Base-by-base conservation (phyloP, 768 basidiomycete species). In the Boletus rubroflammeus region DNA sequence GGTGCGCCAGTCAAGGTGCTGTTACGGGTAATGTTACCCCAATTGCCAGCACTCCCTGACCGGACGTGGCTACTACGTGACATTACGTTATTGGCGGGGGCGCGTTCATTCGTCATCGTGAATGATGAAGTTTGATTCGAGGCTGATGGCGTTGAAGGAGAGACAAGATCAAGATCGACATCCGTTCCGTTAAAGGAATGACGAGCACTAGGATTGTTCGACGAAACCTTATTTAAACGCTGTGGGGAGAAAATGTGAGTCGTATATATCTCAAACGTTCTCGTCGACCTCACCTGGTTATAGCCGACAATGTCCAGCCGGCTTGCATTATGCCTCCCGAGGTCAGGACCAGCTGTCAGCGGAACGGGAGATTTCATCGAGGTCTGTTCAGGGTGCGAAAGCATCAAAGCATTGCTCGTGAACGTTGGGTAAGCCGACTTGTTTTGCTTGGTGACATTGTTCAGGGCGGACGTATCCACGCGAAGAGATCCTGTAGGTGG, bases 261-360 rank as follows among this genome's bases (percentile, higher is more conserved):
- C 28, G 32, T 31, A 32, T 25, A 53, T 23, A 35, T 58, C 21
- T 51, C 48, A 50, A 52, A 41, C 31, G 40, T 42, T 41, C 38
- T 44, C 32, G 6, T 58, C 15, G 50, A 47, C 60, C 78, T 53
- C 67, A 89, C 89, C 75, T 85, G 84, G 58, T 78, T 81, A 68
- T 81, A 83, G 32, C 86, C 82, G 49, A 90, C 85, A 62, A 88
- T 90, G 66, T 88, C 88, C 61, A 83, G 67, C 39, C 88, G 79
- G 21, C 83, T 80, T 60, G 79, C 79, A 64, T 82, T 84, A 64
- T 90, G 86, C 62, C 90, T 78, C 62, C 90, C 90, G 41, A 93
- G 76, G 71, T 92, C 90, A 58, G 90, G 90, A 47, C 89, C 90
- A 53, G 90, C 90, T 54, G 90, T 93, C 57, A 90, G 81, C 34